These are phyloP conservation scores for Citrus hindsii DNA, from an alignment of 345 rosid genomes.

Conservation along the genomic window DNA sequence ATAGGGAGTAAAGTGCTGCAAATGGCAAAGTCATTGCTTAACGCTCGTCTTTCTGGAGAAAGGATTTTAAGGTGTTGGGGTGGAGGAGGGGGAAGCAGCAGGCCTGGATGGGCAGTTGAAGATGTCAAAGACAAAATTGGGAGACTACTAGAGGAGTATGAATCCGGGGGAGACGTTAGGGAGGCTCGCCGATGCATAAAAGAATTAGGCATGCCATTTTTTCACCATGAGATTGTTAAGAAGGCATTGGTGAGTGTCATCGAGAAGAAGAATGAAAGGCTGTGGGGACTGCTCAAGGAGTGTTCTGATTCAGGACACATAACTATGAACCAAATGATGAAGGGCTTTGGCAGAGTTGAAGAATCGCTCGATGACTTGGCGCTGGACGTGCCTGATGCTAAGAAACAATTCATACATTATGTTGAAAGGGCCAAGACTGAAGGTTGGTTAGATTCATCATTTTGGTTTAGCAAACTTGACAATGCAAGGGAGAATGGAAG, in stretches of 20 bases:
- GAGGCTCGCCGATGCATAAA: constrained; percentile 83
- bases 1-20: constrained; percentile 60
- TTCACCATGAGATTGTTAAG: constrained; percentile 84
- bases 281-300: constrained; percentile 53
- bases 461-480: constrained; percentile 29
- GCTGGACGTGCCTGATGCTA: constrained; percentile 81
- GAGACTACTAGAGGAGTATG: constrained; percentile 76
- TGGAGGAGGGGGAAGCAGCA: constrained; percentile 59
- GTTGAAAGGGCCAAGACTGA: constrained; percentile 61
- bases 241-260: constrained; percentile 56
- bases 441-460: constrained; percentile 67
- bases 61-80: constrained; percentile 89
- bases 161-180: constrained; percentile 61
- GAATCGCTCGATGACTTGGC: constrained; percentile 76
- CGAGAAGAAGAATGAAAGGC: constrained; percentile 56
- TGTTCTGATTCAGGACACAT: constrained; percentile 68
- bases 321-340: constrained; percentile 70
- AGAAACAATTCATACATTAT: constrained; percentile 41
- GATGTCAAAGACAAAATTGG: constrained; percentile 74
- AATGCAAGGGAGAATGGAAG: constrained; percentile 38
- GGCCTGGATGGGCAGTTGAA: constrained; percentile 60
- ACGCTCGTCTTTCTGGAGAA: constrained; percentile 77
- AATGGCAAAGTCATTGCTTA: constrained; percentile 69
- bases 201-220: constrained; percentile 84
- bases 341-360: constrained; percentile 66